Base-by-base conservation (phyloP, 805 yeast species). In the Candida stauntonica region DNA sequence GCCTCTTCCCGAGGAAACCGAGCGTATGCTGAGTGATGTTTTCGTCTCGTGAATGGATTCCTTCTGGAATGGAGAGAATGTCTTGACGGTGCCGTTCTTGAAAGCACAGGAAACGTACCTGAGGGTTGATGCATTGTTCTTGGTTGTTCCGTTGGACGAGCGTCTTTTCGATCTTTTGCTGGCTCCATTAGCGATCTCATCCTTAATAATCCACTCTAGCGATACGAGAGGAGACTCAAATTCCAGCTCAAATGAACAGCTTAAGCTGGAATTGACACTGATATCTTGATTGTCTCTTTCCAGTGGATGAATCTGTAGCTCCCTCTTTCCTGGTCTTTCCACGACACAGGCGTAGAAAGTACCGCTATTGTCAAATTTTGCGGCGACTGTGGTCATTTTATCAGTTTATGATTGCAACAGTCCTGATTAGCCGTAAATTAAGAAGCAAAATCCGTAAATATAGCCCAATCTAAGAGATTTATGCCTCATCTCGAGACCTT, bases 271-370 rank as follows among this genome's bases (percentile, higher is more conserved):
- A 7, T 46, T 41, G 20, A 50, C 41, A 15, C 45, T 40, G 27
- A 44, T 20, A n/a, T 51, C 49, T 5, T 44, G 42, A n/a, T 48
- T 38, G 26, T 39, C 39, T 17, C 31, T 44, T 36, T 46, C 51
- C 29, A 53, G 52, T 28, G 50, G 67, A 49, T 46, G 67, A 39
- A 73, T 61, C 48, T 64, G 72, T 15, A 74, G 62, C 54, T 73
- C 76, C 36, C 63, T 68, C 39, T 70, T 58, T 27, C 74, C 73
- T 14, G 62, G 62, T 33, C 71, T 69, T 21, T 70, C 61, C 5
- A 67, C 59, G 14, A 66, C 50, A 34, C 63, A 62, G 33, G 75
- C 72, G 38, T 57, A 57, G 41, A 52, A 63, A 7, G 53, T 33
- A 17, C 63, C 61, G 8, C 57, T 44, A 24, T 53, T 41, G 39